Percentiles rank a stretch among this genome's conserved stretches.
phyloP scores from a whole-genome alignment of 2,329 filamentous ascomycete genomes.

The Diaporthe vaccinii region DNA sequence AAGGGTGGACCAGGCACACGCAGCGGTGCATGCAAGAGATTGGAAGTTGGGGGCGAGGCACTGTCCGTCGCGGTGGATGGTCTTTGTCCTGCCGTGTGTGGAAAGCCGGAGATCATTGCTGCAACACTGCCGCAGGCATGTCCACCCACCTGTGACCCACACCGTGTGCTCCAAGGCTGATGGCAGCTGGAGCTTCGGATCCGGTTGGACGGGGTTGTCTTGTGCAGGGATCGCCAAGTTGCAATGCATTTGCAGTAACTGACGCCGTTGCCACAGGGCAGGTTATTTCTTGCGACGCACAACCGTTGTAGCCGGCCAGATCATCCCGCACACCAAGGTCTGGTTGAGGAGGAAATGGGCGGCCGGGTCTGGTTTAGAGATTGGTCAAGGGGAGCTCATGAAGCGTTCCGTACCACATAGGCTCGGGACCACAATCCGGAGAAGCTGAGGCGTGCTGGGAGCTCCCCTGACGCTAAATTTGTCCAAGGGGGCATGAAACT shows the following conservation, averaged over 20 bases:
- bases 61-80: background rate
- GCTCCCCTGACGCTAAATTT: slow-evolving; percentile 5
- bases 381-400: background rate
- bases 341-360: background rate
- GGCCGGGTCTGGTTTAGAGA: background rate
- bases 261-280: slow-evolving; percentile 20
- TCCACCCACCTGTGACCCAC: slow-evolving; percentile 14
- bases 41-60: slow-evolving; percentile 3
- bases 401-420: background rate
- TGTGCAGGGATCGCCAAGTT: background rate
- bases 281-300: slow-evolving; percentile 27
- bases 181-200: slow-evolving; percentile 17
- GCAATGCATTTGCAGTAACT: slow-evolving; percentile 20
- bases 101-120: slow-evolving; percentile 24
- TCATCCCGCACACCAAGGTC: background rate
- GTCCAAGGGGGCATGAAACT: slow-evolving; percentile 1
- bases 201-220: slow-evolving; percentile 17
- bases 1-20: background rate
- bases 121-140: slow-evolving; percentile 19
- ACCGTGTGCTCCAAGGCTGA: background rate
- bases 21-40: slow-evolving; percentile 12
- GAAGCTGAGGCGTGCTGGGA: slow-evolving; percentile 26
- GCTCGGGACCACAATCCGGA: slow-evolving; percentile 1
- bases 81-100: background rate
- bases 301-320: background rate